Evolutionary conservation across 2,329 filamentous ascomycete species (phyloP), one percentile per base, ranked within the genome.

Genomic region (Raffaelea albimanens): DNA sequence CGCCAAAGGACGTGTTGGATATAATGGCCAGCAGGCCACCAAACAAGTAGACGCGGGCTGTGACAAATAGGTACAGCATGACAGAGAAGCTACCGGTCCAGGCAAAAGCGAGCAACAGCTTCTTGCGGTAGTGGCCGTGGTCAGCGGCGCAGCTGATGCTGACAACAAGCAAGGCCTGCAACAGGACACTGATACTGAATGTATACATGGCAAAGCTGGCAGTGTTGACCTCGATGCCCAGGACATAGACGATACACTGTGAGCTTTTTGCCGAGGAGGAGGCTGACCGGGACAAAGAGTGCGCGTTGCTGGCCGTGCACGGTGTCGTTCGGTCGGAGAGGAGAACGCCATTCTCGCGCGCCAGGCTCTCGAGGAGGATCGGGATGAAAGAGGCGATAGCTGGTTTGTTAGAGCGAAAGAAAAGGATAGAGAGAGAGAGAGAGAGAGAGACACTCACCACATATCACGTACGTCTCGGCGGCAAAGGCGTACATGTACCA

Each of bases 401-500:
- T 54, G 48, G 51, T 46, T 47, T 51, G 23, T 45, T 41, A 44
- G 18, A 13, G n/a, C n/a, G n/a, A n/a, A n/a, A 7, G 13, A 16
- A 10, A 29, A 13, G 18, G 3, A 14, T 13, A 19, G 8, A 19
- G 14, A 19, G 13, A 21, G n/a, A n/a, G n/a, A 19, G 7, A 22
- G 18, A 16, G 16, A 34, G 16, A 34, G 16, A 34, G 2, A 36
- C 11, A 69, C 81, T 62, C 64, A 87, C 90, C 91, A 64, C 93
- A 97, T 48, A 97, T 87, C 16, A 94, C 87, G 63, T 96, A 97
- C 46, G 94, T 91, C 69, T 98, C 93, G 19, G 91, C 89, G 21
- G 93, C 93, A 74, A 95, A 97, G 39, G 86, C 86, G 70, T 97
- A 97, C 63, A 85, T 84, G 67, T 97, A 98, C 87, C 94, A 98